These are phyloP conservation scores for Meira miltonrushii DNA, from an alignment of 1,284 basidiomycete species.

Conservation along the genomic window DNA sequence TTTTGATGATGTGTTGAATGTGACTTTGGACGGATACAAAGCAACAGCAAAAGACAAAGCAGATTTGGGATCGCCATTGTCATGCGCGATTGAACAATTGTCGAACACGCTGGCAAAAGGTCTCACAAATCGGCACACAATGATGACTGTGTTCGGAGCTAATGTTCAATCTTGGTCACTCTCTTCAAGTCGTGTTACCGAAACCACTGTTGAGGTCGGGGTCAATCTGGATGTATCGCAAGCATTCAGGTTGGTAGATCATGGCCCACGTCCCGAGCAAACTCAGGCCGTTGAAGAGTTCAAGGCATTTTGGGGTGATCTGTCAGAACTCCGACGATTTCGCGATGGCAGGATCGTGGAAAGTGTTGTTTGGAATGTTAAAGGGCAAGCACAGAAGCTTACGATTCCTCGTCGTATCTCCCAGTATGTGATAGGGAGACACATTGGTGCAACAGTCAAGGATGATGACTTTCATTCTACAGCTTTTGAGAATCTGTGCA, in stretches of 20 bases:
- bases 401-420: conserved; percentile 74
- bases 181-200: conserved; percentile 16
- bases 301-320: conserved; percentile 82
- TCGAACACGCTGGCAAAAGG: conserved; percentile 23
- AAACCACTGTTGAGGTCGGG: conserved; percentile 33
- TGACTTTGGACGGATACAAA: conserved; percentile 16
- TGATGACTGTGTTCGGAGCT: background rate
- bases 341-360: conserved; percentile 90
- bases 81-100: background rate
- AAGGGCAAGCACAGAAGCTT: conserved; percentile 56
- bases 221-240: conserved; percentile 34
- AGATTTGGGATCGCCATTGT: conserved; percentile 30
- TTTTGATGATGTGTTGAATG: conserved; percentile 52
- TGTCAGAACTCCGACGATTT: conserved; percentile 90
- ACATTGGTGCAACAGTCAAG: conserved; percentile 63
- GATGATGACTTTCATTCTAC: conserved; percentile 59
- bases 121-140: conserved; percentile 22
- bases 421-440: conserved; percentile 67
- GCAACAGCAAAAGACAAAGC: conserved; percentile 8
- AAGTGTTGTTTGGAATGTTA: conserved; percentile 77
- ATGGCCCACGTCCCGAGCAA: conserved; percentile 58
- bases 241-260: conserved; percentile 48
- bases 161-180: conserved; percentile 19
- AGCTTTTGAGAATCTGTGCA: conserved; percentile 65
- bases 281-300: conserved; percentile 60